These are phyloP conservation scores for Annulohypoxylon bovei DNA, from an alignment of 495 filamentous ascomycete genomes.

Conservation along the genomic window DNA sequence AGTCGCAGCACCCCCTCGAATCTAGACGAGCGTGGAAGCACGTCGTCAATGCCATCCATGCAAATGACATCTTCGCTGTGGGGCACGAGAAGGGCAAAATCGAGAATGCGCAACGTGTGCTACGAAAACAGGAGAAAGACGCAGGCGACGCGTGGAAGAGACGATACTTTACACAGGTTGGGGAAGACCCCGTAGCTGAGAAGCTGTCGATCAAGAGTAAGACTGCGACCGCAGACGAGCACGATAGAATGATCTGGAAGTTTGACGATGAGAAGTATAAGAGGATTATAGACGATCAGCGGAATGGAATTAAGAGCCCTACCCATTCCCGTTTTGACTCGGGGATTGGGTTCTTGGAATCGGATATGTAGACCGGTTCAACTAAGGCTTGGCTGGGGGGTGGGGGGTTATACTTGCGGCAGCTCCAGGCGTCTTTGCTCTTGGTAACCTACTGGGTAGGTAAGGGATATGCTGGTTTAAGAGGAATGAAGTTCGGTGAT, in stretches of 20 bases:
- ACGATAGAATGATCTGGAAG: conserved; percentile 43
- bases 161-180: conserved; percentile 68
- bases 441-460: background rate
- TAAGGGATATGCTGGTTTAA: background rate
- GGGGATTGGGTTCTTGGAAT: conserved; percentile 37
- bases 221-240: background rate
- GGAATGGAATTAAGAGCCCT: conserved; percentile 43
- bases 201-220: conserved; percentile 26
- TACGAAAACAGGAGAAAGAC: conserved; percentile 75
- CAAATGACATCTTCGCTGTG: conserved; percentile 77
- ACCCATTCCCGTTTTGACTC: conserved; percentile 45
- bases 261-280: conserved; percentile 47
- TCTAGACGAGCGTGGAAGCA: conserved; percentile 80
- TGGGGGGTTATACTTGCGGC: background rate
- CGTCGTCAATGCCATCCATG: conserved; percentile 74
- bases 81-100: conserved; percentile 77
- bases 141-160: conserved; percentile 77
- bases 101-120: conserved; percentile 79
- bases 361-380: background rate
- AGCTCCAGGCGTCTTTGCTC: background rate
- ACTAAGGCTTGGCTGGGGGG: background rate
- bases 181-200: conserved; percentile 36
- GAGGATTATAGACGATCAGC: conserved; percentile 22
- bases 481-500: background rate
- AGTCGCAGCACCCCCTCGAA: conserved; percentile 81